Evolutionary conservation across 106 monocot species (phyloP), one percentile per base, ranked within the genome.

Genomic region (Allium cepa): DNA sequence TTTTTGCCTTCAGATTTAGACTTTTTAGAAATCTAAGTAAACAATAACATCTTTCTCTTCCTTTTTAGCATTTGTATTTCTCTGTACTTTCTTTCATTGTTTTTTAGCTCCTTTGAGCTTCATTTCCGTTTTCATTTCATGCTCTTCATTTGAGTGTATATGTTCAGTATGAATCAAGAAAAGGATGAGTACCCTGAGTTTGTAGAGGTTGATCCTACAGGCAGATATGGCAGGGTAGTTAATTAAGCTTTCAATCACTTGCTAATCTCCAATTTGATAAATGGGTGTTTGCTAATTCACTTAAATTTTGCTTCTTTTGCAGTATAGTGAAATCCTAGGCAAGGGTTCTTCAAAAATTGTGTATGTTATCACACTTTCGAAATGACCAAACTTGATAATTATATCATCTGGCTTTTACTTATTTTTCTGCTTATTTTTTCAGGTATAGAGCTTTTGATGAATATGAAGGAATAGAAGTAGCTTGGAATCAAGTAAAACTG

Each of bases 401-500:
- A 13, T 67, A 4, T 55, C 53, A 55, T 26, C 36, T 59, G 53
- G 56, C 18, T 71, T 17, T 49, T 64, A 7, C 50, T 7, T 7
- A 51, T 50, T 2, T 71, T 45, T 7, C 48, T 51, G 2, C 9
- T 50, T 61, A 27, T 46, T 7, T 47, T 22, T 76, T 10, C 92
- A 97, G 97, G 18, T 99, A 87, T 60, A 84, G 83, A 68, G 88
- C 73, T 36, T 92, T 92, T 72, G 85, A 92, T 76, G 92, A 87
- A 72, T 86, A 88, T 49, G 84, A 92, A 77, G 96, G 96, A 75
- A 97, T 92, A 18, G 96, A 97, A 77, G 88, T 97, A 2, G 96
- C 96, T 11, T 97, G 96, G 96, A 97, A 97, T 67, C 96, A 97
- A 69, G 96, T 97, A 71, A 86, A 91, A 79, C 84, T 97, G 8